A percentile compares a stretch with the other conserved stretches of the same genome.
phyloP scores from a whole-genome alignment of 352 stramenopile species.

The Pythium guiyangense region DNA sequence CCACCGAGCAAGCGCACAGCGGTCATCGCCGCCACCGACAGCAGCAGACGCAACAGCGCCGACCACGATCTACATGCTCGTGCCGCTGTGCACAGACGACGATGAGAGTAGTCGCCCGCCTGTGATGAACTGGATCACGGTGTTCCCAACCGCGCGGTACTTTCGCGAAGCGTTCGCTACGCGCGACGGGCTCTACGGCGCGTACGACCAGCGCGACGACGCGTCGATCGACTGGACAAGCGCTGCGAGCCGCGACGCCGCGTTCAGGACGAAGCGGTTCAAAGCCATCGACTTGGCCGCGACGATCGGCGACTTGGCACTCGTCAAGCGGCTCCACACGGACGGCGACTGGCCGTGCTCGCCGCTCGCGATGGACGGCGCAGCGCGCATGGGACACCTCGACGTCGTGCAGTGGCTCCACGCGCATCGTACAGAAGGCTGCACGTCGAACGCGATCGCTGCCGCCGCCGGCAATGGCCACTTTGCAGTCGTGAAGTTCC shows the following conservation, averaged over 20 bases:
- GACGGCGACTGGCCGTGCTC: conserved; percentile 30
- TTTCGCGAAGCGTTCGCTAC: conserved; percentile 34
- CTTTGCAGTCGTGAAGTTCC: conserved; percentile 29
- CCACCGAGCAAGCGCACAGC: conserved; percentile 7
- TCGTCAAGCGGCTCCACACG: conserved; percentile 29
- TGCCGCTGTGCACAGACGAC: conserved; percentile 15
- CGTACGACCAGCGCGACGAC: conserved; percentile 31
- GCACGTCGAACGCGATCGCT: conserved; percentile 29
- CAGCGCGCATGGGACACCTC: conserved; percentile 30
- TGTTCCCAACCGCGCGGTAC: conserved; percentile 21
- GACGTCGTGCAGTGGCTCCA: conserved; percentile 35
- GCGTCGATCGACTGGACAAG: conserved; percentile 21
- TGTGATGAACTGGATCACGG: conserved; percentile 31
- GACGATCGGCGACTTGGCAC: conserved; percentile 22
- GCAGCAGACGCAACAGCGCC: conserved; percentile 4
- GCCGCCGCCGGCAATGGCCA: conserved; percentile 33
- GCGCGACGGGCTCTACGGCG: conserved; percentile 19
- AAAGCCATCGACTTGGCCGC: conserved; percentile 27
- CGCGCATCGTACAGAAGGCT: conserved; percentile 32
- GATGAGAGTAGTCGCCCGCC: no score
- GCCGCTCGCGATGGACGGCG: conserved; percentile 33
- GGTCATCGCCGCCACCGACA: not conserved
- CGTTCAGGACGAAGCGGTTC: conserved; percentile 16
- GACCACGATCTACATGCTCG: conserved; percentile 25
- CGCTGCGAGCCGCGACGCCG: conserved; percentile 1